Conservation (phyloP, 2,329 filamentous ascomycete genomes). For the Cephalotrichum gorgonifer region DNA sequence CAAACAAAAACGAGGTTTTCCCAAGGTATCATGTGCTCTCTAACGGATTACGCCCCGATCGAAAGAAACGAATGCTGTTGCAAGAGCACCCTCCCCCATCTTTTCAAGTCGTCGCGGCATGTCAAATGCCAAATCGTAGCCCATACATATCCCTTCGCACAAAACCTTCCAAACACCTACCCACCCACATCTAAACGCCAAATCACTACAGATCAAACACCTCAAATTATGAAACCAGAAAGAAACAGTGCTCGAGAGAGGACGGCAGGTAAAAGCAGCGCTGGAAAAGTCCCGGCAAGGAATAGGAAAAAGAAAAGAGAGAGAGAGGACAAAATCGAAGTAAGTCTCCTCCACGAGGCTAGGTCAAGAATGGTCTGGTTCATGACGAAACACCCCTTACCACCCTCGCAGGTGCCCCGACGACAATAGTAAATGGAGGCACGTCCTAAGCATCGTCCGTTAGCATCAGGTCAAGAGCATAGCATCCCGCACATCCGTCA, state of each 20-base stretch:
- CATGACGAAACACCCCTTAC: slow-evolving; percentile 22
- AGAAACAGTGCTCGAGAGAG: neutral
- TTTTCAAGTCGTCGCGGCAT: neutral
- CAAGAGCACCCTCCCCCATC: neutral
- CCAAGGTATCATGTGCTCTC: neutral
- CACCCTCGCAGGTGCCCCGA: slow-evolving; percentile 58
- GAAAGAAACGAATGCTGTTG: neutral
- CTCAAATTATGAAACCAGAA: neutral
- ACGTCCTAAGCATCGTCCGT: slow-evolving; percentile 37
- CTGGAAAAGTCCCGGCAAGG: neutral
- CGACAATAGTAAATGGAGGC: slow-evolving; percentile 56
- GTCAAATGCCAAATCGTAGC: neutral
- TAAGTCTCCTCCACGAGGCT: neutral
- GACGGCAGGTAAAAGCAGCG: neutral
- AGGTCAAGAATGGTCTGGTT: neutral
- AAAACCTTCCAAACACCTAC: neutral
- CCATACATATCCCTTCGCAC: neutral
- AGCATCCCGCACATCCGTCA: neutral
- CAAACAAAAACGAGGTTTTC: too few species aligned
- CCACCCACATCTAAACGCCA: neutral
- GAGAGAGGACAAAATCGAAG: neutral
- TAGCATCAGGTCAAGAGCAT: neutral
- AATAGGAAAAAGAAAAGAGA: slow-evolving; percentile 1
- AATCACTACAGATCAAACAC: neutral
- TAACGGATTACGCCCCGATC: neutral